Evolutionary conservation across 495 filamentous ascomycete genomes (phyloP), one percentile per base, ranked within the genome.

Genomic region (Friedmanniomyces simplex): DNA sequence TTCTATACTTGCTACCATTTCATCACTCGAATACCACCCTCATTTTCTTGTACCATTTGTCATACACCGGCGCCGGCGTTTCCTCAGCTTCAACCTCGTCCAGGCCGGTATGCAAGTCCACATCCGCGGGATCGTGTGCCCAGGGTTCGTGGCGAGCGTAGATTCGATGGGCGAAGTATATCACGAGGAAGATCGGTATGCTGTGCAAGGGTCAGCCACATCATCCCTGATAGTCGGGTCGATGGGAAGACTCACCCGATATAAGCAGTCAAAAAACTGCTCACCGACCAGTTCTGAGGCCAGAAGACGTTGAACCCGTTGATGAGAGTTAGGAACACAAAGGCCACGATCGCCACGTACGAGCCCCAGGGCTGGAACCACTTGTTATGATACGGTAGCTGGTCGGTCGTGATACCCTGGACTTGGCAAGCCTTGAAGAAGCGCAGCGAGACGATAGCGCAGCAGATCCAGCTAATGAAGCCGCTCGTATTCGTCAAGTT

Each of bases 271-370:
- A 86, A 69, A 65, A 86, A 86, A 41, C 63, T 72, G 49, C 64
- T 69, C 10, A 70, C 73, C 21, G 70, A 71, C 74, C 75, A 85
- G 10, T 78, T 65, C 0, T 73, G 71, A 1, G 79, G 77, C 65
- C 81, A 82, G 62, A 85, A 85, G 20, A 80, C 78, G 25, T 76
- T 74, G 64, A 84, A 85, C 6, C 83, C 82, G 63, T 82, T 85
- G 63, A 84, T 75, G 7, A 85, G 65, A 4, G 67, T 65, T 45
- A 85, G 71, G 53, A 83, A 69, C 13, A 64, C 63, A 48, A 82
- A 77, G 48, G 70, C 72, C 1, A 72, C 70, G 1, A 83, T 59
- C 0, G 74, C 70, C 48, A 78, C 62, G 57, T 69, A 80, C 0
- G 81, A 71, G 18, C 73, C 74, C 58, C 71, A 79, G 3, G 81